A percentile compares a stretch with the other conserved stretches of the same genome.
Evolutionary conservation across 306 rosid species (phyloP).

Genomic region (Dryas octopetala): DNA sequence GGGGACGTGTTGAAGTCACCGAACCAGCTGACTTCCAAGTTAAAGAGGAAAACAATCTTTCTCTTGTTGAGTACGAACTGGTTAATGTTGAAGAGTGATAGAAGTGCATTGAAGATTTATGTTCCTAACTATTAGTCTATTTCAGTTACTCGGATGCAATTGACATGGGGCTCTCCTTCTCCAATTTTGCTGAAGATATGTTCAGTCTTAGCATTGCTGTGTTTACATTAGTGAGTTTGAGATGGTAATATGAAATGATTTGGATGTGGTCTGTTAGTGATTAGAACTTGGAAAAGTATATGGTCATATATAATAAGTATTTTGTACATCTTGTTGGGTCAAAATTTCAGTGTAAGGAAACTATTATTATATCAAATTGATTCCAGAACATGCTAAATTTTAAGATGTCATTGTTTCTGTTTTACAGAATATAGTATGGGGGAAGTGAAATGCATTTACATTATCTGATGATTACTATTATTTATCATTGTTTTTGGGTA

Average conservation of each 20-base stretch:
- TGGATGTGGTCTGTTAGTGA: not conserved
- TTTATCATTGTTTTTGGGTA: no score
- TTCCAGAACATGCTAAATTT: no score
- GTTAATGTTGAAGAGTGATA: constrained; percentile 57
- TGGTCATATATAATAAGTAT: constrained; percentile 2
- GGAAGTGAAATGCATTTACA: no score
- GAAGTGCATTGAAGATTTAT: constrained; percentile 30
- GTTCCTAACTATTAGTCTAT: constrained; percentile 30
- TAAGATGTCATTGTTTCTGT: no score
- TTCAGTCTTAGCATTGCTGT: not conserved
- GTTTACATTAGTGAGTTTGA: not conserved
- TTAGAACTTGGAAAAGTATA: no score
- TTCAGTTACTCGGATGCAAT: constrained; percentile 34
- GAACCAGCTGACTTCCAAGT: constrained; percentile 73
- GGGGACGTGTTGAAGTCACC: constrained; percentile 78
- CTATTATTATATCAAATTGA: no score
- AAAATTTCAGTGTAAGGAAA: no score
- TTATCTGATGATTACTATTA: no score
- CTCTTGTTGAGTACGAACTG: constrained; percentile 79
- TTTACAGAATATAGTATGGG: no score
- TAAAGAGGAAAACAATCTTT: constrained; percentile 81
- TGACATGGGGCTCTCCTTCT: constrained; percentile 2
- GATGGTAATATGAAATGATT: constrained; percentile 6
- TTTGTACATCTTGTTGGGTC: not conserved
- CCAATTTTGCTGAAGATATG: not conserved